phyloP scores from a whole-genome alignment of 73 alveolate genomes.

The Vitrella brassicaformis region DNA sequence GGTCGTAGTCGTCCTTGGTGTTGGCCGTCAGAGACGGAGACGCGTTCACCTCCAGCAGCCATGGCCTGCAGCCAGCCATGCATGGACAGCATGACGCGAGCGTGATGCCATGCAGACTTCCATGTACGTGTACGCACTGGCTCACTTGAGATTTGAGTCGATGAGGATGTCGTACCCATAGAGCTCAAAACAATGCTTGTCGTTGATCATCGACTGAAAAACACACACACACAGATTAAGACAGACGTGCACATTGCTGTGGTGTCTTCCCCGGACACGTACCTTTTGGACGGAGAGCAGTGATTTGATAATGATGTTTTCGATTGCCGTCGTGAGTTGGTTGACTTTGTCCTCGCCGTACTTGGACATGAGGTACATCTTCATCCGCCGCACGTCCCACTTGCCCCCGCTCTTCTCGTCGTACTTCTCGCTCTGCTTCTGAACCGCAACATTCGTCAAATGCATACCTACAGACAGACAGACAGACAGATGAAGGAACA shows the following conservation, averaged over 20 bases:
- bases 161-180: constrained; percentile 96
- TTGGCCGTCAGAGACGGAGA: constrained; percentile 3
- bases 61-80: constrained; percentile 7
- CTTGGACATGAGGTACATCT: not conserved
- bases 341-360: too few species aligned
- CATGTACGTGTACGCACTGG: not conserved
- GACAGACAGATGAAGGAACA: not conserved
- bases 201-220: constrained; percentile 75
- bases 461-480: constrained; percentile 45
- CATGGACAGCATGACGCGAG: not conserved
- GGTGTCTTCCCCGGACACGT: too few species aligned
- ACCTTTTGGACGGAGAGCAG: too few species aligned
- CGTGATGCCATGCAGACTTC: not conserved
- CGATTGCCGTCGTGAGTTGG: too few species aligned
- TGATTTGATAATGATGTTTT: too few species aligned
- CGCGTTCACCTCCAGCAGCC: constrained; percentile 37
- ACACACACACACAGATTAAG: too few species aligned
- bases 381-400: not conserved
- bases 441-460: constrained; percentile 83
- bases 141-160: constrained; percentile 23
- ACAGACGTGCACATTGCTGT: too few species aligned
- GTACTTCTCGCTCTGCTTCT: not conserved
- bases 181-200: constrained; percentile 97
- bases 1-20: constrained; percentile 17
- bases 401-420: not conserved